Evolutionary conservation across 2,329 filamentous ascomycete species (phyloP), one percentile per base, ranked within the genome.

Genomic region (Ophiostoma sp.): DNA sequence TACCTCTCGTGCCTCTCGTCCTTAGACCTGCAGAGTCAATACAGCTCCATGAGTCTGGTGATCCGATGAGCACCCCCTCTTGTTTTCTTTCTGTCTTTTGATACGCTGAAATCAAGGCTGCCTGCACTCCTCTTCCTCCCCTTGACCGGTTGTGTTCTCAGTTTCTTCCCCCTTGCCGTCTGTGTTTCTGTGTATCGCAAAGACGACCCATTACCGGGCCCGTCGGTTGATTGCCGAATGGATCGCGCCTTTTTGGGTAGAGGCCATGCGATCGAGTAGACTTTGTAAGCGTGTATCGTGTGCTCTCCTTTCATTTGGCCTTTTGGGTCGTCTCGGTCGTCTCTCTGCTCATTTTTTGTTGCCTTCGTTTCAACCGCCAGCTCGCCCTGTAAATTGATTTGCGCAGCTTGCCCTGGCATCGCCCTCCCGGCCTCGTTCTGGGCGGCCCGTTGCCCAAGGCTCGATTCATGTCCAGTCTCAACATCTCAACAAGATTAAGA

Each of bases 301-400:
- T 19, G 36, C n/a, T 64, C 59, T 64, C 33, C 31, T 63, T 22
- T 42, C 59, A 42, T 63, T 42, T 64, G 36, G 36, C 61, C 61
- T 17, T 28, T 22, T 64, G 61, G 61, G 15, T 17, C 57, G 19
- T 36, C n/a, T 28, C 17, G 8, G 3, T 19, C 17, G 2, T n/a
- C n/a, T 25, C 28, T 45, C 17, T 4, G 15, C 39, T 22, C 1
- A 12, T 7, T 42, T 25, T 28, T 70, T 6, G 6, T 48, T 19
- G 9, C 12, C 42, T 63, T n/a, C 15, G 42, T 71, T 72, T 72
- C 57, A 50, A 39, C 11, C 57, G n/a, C n/a, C 19, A 11, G 70
- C 4, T 45, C 59, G 70, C 70, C 70, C 11, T 36, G 31, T 19
- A n/a, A 57, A n/a, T 42, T 55, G 70, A 72, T 72, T 72, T 66